phyloP scores from a whole-genome alignment of 2,329 filamentous ascomycete species.

The Aureobasidium pullulans region DNA sequence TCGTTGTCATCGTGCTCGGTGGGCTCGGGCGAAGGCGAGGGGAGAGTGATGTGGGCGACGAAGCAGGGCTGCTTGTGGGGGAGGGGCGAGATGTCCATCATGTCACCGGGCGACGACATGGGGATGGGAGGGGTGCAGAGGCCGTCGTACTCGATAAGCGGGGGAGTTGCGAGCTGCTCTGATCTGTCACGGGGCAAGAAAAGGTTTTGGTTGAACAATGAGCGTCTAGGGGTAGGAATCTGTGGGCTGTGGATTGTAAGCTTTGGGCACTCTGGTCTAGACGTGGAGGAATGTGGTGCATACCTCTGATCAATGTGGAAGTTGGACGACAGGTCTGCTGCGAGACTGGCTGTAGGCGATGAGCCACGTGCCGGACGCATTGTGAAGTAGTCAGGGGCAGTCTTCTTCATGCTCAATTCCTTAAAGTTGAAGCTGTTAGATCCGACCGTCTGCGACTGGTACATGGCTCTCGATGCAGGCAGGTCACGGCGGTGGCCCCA shows the following conservation, averaged over 20 bases:
- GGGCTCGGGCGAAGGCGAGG: conserved; percentile 62
- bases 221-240: conserved; percentile 73
- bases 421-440: conserved; percentile 69
- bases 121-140: conserved; percentile 78
- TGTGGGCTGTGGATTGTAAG: conserved; percentile 59
- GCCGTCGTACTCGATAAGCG: conserved; percentile 50
- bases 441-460: conserved; percentile 50
- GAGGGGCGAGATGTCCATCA: conserved; percentile 90
- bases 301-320: conserved; percentile 95
- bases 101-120: conserved; percentile 77
- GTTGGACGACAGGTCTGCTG: conserved; percentile 92
- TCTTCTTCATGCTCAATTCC: conserved; percentile 62
- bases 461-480: conserved; percentile 45
- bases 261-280: conserved; percentile 15
- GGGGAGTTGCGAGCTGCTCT: conserved; percentile 38
- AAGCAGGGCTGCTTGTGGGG: conserved; percentile 70
- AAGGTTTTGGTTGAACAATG: conserved; percentile 70
- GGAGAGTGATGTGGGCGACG: conserved; percentile 50
- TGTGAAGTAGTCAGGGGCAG: conserved; percentile 72
- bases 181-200: conserved; percentile 39
- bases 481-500: conserved; percentile 56
- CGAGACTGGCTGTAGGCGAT: conserved; percentile 83
- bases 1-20: conserved; percentile 28
- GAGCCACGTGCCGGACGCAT: conserved; percentile 71
- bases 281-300: conserved; percentile 31